phyloP scores from a whole-genome alignment of 2,329 filamentous ascomycete species.

The Cryphonectria nitschkei region DNA sequence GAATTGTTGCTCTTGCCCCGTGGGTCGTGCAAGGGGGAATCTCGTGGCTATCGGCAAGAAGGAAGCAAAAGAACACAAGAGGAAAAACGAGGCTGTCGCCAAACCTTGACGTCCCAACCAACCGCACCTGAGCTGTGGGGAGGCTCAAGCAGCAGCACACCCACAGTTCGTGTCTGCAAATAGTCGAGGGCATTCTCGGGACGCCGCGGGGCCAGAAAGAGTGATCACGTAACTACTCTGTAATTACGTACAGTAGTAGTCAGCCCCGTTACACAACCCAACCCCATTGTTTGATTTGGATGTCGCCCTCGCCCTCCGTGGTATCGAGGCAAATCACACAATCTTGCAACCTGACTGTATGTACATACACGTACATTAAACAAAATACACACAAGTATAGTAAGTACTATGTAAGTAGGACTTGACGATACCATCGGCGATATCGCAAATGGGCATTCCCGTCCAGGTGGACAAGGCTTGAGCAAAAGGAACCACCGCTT shows the following conservation, averaged over 20 bases:
- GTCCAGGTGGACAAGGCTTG: not conserved
- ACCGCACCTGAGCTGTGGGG: too few relatives aligned
- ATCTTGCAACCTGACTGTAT: not conserved
- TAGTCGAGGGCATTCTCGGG: not conserved
- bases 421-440: not conserved
- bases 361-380: not conserved
- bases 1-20: not conserved
- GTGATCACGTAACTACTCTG: not conserved
- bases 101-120: not conserved
- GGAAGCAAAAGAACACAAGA: not conserved
- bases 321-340: not conserved
- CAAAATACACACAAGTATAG: not conserved
- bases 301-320: not conserved
- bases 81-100: not conserved
- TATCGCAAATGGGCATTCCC: conserved; percentile 1
- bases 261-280: not conserved
- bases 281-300: not conserved
- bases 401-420: not conserved
- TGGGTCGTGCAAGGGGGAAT: not conserved
- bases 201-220: not conserved
- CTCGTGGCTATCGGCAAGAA: not conserved
- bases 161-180: not conserved
- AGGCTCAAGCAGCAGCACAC: not conserved
- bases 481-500: not conserved
- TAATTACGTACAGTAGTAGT: not conserved